Evolutionary conservation across 371 early-diverging fungal species (phyloP).

Genomic region (Smittium mucronatum): DNA sequence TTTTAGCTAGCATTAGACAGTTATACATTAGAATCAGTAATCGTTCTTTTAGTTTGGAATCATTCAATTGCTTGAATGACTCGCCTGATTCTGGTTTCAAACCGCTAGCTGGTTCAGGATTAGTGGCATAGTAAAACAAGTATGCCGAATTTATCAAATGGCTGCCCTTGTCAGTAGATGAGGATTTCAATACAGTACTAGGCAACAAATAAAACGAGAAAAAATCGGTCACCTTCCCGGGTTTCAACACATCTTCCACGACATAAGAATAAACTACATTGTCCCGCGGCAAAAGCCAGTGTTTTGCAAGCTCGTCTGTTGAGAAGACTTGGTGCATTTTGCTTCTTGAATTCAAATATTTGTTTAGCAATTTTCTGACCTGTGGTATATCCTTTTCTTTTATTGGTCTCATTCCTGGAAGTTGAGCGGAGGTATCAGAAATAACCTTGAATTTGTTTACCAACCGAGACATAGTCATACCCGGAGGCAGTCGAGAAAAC

Average conservation of each 20-base stretch:
- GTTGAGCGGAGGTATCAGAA: slow-evolving; percentile 9
- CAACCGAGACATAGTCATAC: slow-evolving; percentile 59
- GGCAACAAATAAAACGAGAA: slow-evolving; percentile 88
- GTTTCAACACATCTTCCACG: slow-evolving; percentile 55
- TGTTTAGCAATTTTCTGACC: slow-evolving; percentile 58
- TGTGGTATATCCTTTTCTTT: slow-evolving; percentile 50
- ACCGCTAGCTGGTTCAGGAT: slow-evolving; percentile 22
- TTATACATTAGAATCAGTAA: slow-evolving; percentile 50
- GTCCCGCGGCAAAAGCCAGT: slow-evolving; percentile 77
- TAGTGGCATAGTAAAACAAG: slow-evolving; percentile 81
- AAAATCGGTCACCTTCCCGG: slow-evolving; percentile 63
- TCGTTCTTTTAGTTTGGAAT: slow-evolving; percentile 37
- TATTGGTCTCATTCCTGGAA: slow-evolving; percentile 65
- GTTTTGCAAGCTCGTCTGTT: slow-evolving; percentile 72
- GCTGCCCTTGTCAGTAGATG: neutral
- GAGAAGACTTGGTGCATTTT: slow-evolving; percentile 60
- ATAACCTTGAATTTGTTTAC: slow-evolving; percentile 59
- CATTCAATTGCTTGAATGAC: slow-evolving; percentile 17
- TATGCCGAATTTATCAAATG: slow-evolving; percentile 77
- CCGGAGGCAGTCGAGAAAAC: slow-evolving; percentile 64
- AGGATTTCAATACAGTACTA: slow-evolving; percentile 57
- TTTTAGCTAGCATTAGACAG: slow-evolving; percentile 62
- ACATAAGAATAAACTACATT: slow-evolving; percentile 86
- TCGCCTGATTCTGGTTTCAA: neutral
- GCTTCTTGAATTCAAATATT: slow-evolving; percentile 46